phyloP scores from a whole-genome alignment of 2,329 filamentous ascomycete genomes.

The Stemphylium lycopersici region DNA sequence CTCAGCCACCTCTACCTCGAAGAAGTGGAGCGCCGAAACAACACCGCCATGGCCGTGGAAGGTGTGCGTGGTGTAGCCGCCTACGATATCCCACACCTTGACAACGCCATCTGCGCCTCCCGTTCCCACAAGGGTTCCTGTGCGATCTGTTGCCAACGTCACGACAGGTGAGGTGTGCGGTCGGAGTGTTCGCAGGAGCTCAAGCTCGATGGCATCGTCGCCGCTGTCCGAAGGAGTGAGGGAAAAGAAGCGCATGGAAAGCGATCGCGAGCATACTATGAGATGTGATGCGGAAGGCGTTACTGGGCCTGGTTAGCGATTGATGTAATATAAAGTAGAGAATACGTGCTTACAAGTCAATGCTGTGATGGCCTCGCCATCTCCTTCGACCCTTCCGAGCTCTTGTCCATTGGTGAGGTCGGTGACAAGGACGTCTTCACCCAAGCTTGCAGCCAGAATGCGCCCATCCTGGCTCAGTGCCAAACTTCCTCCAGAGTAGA shows the following conservation, averaged over 20 bases:
- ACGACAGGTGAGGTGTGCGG: slow-evolving; percentile 90
- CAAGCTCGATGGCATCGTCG: slow-evolving; percentile 64
- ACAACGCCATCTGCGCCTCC: slow-evolving; percentile 91
- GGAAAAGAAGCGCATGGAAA: slow-evolving; percentile 91
- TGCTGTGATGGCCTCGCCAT: slow-evolving; percentile 75
- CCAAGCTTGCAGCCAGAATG: slow-evolving; percentile 86
- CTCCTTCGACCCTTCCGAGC: slow-evolving; percentile 83
- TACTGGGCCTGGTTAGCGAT: slow-evolving; percentile 59
- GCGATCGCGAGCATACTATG: slow-evolving; percentile 89
- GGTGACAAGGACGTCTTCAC: slow-evolving; percentile 88
- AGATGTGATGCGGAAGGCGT: slow-evolving; percentile 88
- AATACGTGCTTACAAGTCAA: slow-evolving; percentile 61
- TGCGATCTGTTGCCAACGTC: slow-evolving; percentile 81
- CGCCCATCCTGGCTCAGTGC: slow-evolving; percentile 80
- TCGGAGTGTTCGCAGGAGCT: slow-evolving; percentile 80
- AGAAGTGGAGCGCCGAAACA: slow-evolving; percentile 90
- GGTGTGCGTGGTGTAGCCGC: slow-evolving; percentile 91
- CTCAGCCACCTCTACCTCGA: slow-evolving; percentile 68
- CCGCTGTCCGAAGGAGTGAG: slow-evolving; percentile 65
- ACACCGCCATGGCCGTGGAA: slow-evolving; percentile 93
- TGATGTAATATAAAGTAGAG: not conserved
- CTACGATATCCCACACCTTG: slow-evolving; percentile 94
- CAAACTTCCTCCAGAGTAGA: slow-evolving; percentile 90
- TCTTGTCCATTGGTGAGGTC: slow-evolving; percentile 82
- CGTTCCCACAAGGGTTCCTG: slow-evolving; percentile 87